These are phyloP conservation scores for Aureobasidium sp. DNA, from an alignment of 2,329 filamentous ascomycete genomes.

Conservation along the genomic window DNA sequence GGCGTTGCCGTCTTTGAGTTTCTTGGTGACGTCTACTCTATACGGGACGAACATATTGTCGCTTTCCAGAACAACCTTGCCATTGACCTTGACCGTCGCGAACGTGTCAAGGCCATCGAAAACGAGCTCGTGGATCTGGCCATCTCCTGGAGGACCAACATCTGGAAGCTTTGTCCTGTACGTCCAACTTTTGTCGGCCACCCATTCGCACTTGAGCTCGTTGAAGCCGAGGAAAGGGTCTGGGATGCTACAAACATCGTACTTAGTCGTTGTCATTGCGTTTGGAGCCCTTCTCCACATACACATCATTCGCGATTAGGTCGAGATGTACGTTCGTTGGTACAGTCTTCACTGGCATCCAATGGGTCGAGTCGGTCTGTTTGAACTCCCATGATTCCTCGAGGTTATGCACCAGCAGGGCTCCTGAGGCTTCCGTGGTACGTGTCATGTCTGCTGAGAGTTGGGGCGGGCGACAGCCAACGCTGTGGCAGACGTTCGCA, in stretches of 20 bases:
- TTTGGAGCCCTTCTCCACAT: constrained; percentile 15
- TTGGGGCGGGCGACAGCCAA: not conserved
- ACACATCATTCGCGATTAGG: constrained; percentile 41
- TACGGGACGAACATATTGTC: constrained; percentile 61
- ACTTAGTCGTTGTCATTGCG: not conserved
- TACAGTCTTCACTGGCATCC: constrained; percentile 39
- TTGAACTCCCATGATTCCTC: constrained; percentile 40
- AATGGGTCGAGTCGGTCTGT: constrained; percentile 36
- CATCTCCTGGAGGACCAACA: constrained; percentile 24
- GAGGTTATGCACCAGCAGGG: constrained; percentile 21
- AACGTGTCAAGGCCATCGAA: constrained; percentile 61
- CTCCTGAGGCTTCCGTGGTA: not conserved
- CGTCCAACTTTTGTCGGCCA: constrained; percentile 42
- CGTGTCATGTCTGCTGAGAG: not conserved
- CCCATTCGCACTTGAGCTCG: constrained; percentile 44
- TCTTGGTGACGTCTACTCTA: constrained; percentile 45
- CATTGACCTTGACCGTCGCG: constrained; percentile 52
- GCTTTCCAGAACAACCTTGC: constrained; percentile 44
- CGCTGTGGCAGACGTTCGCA: not conserved
- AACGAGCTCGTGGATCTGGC: constrained; percentile 42
- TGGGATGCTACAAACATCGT: constrained; percentile 34
- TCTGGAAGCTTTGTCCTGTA: constrained; percentile 39
- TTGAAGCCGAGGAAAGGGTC: constrained; percentile 47
- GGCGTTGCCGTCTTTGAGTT: constrained; percentile 29
- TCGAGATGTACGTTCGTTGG: constrained; percentile 45